Evolutionary conservation across 2,329 filamentous ascomycete genomes (phyloP), one percentile per base, ranked within the genome.

Genomic region (Calycina marina): DNA sequence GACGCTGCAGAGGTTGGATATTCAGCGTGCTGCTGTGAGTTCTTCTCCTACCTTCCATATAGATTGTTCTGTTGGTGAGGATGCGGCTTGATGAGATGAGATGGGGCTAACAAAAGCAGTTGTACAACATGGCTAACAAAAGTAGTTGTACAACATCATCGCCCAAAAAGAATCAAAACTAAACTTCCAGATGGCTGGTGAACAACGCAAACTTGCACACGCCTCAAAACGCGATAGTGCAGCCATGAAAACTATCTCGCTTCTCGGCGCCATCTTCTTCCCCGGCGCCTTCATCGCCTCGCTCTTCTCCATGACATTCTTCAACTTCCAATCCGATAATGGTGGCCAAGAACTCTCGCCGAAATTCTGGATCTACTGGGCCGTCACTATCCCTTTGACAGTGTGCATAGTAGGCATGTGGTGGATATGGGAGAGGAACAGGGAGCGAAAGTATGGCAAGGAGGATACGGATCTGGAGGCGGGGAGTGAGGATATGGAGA

Each of bases 121-220:
- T 26, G 18, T 43, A 33, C 10, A 16, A 14, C 4, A 13, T 12
- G 29, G 8, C n/a, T n/a, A n/a, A n/a, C n/a, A n/a, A n/a, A n/a
- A n/a, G n/a, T 35, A 74, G 69, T 56, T 77, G 5, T 76, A 75
- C 52, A 76, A 75, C 50, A 71, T 76, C 51, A 73, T 75, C 48
- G 68, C 69, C 4, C 71, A 76, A 54, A 68, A 70, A 32, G 72
- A 76, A 48, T 71, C 68, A 4, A 68, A 72, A 38, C 61, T 77
- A 35, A 74, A 72, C 43, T 64, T 77, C 30, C 62, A 74, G 48
- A 76, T 62, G 17, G 56, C 55, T 14, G 51, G 50, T 1, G 56
- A 62, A 24, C 58, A 63, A 26, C 48, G 60, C 5, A 54, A 52
- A 25, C 42, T 52, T 1, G 59, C 58, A 0, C 50, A 55, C 18